Percentiles rank a stretch among this genome's conserved stretches.
Conservation (phyloP, 306 rosid genomes). For the Alnus rubra region DNA sequence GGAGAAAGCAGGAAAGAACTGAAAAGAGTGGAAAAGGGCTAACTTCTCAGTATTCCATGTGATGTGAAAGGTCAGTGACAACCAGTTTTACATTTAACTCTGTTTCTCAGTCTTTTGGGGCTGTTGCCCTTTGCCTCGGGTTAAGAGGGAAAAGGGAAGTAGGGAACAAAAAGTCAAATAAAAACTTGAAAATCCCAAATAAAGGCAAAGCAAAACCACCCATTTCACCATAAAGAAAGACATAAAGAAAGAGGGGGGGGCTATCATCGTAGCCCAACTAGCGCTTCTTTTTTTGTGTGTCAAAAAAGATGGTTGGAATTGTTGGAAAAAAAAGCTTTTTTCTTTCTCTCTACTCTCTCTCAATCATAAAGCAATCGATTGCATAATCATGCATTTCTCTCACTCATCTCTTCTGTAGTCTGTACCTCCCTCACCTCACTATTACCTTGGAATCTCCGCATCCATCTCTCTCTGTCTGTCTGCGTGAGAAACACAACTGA, state of each 20-base stretch:
- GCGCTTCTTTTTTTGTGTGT: conserved; percentile 23
- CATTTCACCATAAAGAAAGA: conserved; percentile 28
- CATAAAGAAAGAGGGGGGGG: not conserved
- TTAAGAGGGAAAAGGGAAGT: not conserved
- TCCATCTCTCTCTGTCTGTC: not conserved
- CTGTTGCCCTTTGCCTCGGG: conserved; percentile 16
- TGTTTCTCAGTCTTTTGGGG: not conserved
- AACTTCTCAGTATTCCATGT: conserved; percentile 16
- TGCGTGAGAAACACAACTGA: not conserved
- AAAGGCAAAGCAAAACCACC: conserved; percentile 19
- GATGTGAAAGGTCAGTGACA: conserved; percentile 36
- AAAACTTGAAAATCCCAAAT: conserved; percentile 21
- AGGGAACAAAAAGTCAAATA: conserved; percentile 15
- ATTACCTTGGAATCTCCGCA: not conserved
- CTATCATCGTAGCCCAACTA: conserved; percentile 22
- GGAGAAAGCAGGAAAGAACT: too few species aligned
- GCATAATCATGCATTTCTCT: conserved; percentile 58
- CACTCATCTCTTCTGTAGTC: conserved; percentile 12
- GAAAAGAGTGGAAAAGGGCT: too few species aligned
- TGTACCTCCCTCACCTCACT: not conserved
- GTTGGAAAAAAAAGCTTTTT: conserved; percentile 20
- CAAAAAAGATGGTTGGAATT: conserved; percentile 56
- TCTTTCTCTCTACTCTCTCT: conserved; percentile 32
- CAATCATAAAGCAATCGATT: conserved; percentile 82
- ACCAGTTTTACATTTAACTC: conserved; percentile 8